Evolutionary conservation across 495 filamentous ascomycete genomes (phyloP), one percentile per base, ranked within the genome.

Genomic region (Penicillium diatomitis): DNA sequence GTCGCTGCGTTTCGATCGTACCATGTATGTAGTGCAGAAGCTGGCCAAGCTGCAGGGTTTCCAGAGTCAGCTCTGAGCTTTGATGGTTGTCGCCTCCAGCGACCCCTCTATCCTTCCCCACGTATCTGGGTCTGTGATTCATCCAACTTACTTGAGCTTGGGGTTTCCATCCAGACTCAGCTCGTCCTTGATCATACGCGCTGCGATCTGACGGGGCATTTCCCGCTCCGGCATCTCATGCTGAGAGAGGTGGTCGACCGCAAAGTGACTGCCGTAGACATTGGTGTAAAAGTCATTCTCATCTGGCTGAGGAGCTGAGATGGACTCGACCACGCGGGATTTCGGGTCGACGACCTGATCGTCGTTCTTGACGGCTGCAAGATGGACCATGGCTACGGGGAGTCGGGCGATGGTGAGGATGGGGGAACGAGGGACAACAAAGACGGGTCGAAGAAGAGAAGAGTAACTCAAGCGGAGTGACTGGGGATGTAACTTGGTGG

Each of bases 111-210:
- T 20, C 20, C 20, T 20, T 20, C 20, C 20, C 20, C 20, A 20
- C 2, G 20, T 20, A 20, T 20, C 20, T 20, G 2, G 20, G 20
- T 20, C 20, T 20, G 20, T 20, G 84, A 90, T 90, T 30, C 32
- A 20, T 46, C 50, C 32, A 5, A 65, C 82, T 55, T 77, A 86
- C 81, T 94, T 90, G 50, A 90, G 76, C 77, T 87, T 86, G 8
- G 87, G 86, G 48, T 90, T 94, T n/a, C 86, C 86, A 64, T 96
- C 89, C 51, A 95, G 68, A 54, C 84, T 89, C 57, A 95, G 67
- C 59, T 96, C 88, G 61, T 96, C 90, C 70, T 89, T 90, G 71
- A 96, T 96, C 87, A 95, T 87, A 38, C 88, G 84, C 65, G 94
- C 90, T 8, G 89, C 89, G n/a, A 91, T 74, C 56, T 94, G 86